Conservation (phyloP, 495 filamentous ascomycete species). For the Talaromyces trachyspermus region DNA sequence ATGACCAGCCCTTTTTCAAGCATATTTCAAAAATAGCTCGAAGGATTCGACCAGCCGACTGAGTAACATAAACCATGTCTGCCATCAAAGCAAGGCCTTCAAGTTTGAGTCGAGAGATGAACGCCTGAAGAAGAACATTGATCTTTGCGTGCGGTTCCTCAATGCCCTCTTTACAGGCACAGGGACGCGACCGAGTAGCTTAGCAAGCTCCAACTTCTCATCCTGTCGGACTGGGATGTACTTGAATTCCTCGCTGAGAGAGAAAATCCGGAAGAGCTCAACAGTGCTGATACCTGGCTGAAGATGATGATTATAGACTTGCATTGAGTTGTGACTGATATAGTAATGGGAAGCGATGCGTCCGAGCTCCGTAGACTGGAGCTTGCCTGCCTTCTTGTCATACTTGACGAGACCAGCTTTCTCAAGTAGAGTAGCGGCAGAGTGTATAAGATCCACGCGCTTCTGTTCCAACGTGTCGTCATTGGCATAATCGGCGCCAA, state of each 20-base stretch:
- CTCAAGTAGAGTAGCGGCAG: slow-evolving; percentile 81
- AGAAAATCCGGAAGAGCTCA: slow-evolving; percentile 96
- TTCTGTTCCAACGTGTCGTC: slow-evolving; percentile 91
- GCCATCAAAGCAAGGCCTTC: slow-evolving; percentile 96
- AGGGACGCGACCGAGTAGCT: slow-evolving; percentile 81
- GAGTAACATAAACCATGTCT: slow-evolving; percentile 97
- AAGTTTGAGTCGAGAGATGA: slow-evolving; percentile 89
- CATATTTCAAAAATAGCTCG: slow-evolving; percentile 95
- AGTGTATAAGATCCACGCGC: slow-evolving; percentile 92
- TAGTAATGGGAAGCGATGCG: slow-evolving; percentile 97
- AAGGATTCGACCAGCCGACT: slow-evolving; percentile 93
- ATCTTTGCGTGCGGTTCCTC: slow-evolving; percentile 98
- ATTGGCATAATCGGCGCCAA: slow-evolving; percentile 90
- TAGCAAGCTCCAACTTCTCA: slow-evolving; percentile 92
- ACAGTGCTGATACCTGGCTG: slow-evolving; percentile 86
- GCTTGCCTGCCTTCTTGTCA: slow-evolving; percentile 82
- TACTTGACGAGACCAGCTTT: slow-evolving; percentile 87
- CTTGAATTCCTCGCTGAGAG: slow-evolving; percentile 96
- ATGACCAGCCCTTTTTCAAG: slow-evolving; percentile 92
- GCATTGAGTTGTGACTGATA: slow-evolving; percentile 92
- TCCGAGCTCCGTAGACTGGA: slow-evolving; percentile 90
- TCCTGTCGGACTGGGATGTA: slow-evolving; percentile 97
- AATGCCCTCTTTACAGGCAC: slow-evolving; percentile 97
- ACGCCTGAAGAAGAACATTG: slow-evolving; percentile 96
- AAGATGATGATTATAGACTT: slow-evolving; percentile 91